Evolutionary conservation across 306 rosid species (phyloP), one percentile per base, ranked within the genome.

Genomic region (Medicago lupulina): DNA sequence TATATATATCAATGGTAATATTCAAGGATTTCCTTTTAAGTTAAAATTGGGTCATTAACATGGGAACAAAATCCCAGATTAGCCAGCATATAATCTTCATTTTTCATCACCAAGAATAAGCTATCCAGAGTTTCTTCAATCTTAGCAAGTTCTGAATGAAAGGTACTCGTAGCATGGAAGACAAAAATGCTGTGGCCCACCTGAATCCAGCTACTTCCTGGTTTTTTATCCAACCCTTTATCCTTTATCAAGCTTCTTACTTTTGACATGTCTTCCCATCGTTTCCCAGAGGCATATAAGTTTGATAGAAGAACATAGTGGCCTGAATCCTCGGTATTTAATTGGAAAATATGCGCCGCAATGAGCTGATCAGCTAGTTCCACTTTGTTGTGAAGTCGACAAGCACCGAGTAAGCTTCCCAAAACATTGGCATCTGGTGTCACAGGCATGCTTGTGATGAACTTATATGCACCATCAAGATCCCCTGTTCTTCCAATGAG

Each of bases 151-250:
- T 62, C 84, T 5, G 80, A 69, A 72, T 78, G 84, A 60, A 62
- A 71, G 41, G 70, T 25, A 62, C 87, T 84, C 3, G 64, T 41
- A 57, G 86, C 78, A 76, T 76, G 86, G 74, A 83, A 83, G 79
- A 67, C 53, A 6, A 47, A 25, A 11, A 81, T 78, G 44, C 5
- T 0, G 18, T 63, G 34, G 14, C 82, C 89, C 15, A 76, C 41
- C 67, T 86, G 87, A 75, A 83, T 83, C 89, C 87, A 81, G 70
- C 85, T 86, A 72, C 81, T 75, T 49, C 84, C 86, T 47, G 84
- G 87, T 75, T 78, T 81, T 82, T 78, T 81, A 58, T 78, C 76
- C 80, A 81, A 40, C 73, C 83, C 82, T 63, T 71, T 80, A 47
- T 80, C 84, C 75, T 75, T 86, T 5, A 86, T 86, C 74, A 81